These are phyloP conservation scores for Fusarium annulatum DNA, from an alignment of 2,329 filamentous ascomycete genomes.

Conservation along the genomic window DNA sequence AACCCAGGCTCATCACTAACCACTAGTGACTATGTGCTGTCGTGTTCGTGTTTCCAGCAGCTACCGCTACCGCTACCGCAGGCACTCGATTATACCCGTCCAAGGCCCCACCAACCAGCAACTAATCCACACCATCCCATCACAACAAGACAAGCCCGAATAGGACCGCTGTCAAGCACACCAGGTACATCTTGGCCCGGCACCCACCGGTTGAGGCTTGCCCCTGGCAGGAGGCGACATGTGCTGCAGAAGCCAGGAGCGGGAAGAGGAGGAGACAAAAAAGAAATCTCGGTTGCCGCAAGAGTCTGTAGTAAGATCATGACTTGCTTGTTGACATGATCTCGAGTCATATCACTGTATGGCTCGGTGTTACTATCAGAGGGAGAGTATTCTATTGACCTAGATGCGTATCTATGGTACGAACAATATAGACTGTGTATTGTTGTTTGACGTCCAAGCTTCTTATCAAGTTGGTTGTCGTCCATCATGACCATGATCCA, in stretches of 20 bases:
- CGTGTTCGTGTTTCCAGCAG: constrained; percentile 39
- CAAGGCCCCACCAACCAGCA: constrained; percentile 37
- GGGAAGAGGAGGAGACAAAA: constrained; percentile 7
- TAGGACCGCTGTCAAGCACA: constrained; percentile 24
- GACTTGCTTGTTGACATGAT: constrained; percentile 10
- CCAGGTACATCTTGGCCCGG: constrained; percentile 23
- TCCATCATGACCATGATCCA: constrained; percentile 31
- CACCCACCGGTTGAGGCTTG: constrained; percentile 32
- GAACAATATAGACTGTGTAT: not conserved
- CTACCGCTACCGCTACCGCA: constrained; percentile 4
- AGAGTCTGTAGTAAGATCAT: constrained; percentile 4
- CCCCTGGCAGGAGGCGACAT: constrained; percentile 30
- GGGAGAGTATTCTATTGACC: not conserved
- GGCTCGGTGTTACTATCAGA: constrained; percentile 10
- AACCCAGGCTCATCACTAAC: not conserved
- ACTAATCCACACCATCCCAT: constrained; percentile 26
- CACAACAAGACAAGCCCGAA: constrained; percentile 34
- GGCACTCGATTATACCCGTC: constrained; percentile 32
- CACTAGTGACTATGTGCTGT: constrained; percentile 16
- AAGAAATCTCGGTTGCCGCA: constrained; percentile 1
- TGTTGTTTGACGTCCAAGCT: constrained; percentile 25
- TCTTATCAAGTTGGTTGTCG: not conserved
- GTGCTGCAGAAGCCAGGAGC: constrained; percentile 13
- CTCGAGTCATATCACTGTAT: constrained; percentile 18
- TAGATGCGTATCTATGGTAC: not conserved